Evolutionary conservation across 768 basidiomycete genomes (phyloP), one percentile per base, ranked within the genome.

Genomic region (Suillus lakei): DNA sequence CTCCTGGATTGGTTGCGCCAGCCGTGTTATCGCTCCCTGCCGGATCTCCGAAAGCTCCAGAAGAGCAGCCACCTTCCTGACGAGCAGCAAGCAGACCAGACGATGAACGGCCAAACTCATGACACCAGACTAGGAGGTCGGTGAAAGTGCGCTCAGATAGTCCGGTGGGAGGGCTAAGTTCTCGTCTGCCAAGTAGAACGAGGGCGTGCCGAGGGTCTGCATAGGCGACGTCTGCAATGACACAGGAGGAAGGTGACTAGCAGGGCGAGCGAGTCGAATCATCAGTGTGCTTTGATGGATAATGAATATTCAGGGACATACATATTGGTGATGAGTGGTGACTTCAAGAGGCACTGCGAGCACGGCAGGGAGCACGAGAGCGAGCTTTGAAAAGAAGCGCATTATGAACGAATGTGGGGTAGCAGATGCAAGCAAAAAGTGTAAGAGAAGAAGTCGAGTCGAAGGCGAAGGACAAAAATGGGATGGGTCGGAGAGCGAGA

Each of bases 41-140:
- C 6, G 21, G 21, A 54, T 32, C 34, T 6, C 53, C 30, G 21
- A 54, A 54, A 54, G 65, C 8, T 10, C 18, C 18, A 5, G 60
- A 41, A 34, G 55, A n/a, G 38, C 73, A 76, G 15, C 18, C 64
- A 6, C 73, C 41, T 9, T 60, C 64, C 38, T 75, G 73, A 39
- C 74, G 73, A 64, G 74, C 63, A n/a, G 70, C 72, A 18, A 77
- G 70, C 2, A 39, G 28, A 32, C 69, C 60, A 13, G 60, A 21
- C 15, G 58, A 61, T 3, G 70, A 58, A 26, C 67, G 69, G 0
- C 63, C 63, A 23, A 66, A 23, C 43, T 75, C 61, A 36, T 72
- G 68, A 23, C 76, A 75, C 74, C 75, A 77, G 28, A 68, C 9
- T 62, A 75, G 75, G 54, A 75, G 73, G 38, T 75, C 73, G 34